Conservation (phyloP, 345 rosid genomes). For the Citrus inodora region DNA sequence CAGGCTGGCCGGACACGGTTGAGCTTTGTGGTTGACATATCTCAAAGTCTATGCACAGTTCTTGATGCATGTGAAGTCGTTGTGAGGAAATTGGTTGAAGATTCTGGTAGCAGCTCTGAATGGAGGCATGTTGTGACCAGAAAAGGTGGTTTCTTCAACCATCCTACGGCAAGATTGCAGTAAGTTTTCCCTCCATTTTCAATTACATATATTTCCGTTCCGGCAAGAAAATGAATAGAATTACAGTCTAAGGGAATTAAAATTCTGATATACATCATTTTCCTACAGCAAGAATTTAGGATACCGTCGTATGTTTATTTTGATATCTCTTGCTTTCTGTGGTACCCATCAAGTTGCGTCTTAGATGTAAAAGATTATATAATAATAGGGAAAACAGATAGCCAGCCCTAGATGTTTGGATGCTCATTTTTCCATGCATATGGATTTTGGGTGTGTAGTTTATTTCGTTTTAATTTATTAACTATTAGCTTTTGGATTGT, state of each 20-base stretch:
- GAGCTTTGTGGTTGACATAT: slow-evolving; percentile 57
- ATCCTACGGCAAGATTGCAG: slow-evolving; percentile 62
- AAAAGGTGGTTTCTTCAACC: slow-evolving; percentile 28
- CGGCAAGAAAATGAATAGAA: background rate
- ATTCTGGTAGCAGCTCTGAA: slow-evolving; percentile 55
- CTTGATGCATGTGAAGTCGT: slow-evolving; percentile 61
- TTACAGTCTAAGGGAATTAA: too few relatives aligned
- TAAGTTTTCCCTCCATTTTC: slow-evolving; percentile 36
- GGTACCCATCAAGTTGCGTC: background rate
- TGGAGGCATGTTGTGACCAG: slow-evolving; percentile 53
- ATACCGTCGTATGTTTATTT: too few relatives aligned
- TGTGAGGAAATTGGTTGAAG: slow-evolving; percentile 35
- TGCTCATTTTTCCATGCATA: background rate
- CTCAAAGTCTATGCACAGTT: slow-evolving; percentile 46
- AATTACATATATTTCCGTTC: background rate
- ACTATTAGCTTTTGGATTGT: background rate
- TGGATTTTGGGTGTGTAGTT: background rate
- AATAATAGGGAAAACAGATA: background rate
- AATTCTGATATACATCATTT: too few relatives aligned
- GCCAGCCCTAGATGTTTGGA: background rate
- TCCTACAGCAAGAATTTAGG: too few relatives aligned
- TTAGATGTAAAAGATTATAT: background rate
- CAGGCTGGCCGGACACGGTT: slow-evolving; percentile 52
- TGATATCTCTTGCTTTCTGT: too few relatives aligned
- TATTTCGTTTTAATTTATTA: background rate